Conservation (phyloP, 371 early-diverging fungal species). For the Rhizomucor pusillus region DNA sequence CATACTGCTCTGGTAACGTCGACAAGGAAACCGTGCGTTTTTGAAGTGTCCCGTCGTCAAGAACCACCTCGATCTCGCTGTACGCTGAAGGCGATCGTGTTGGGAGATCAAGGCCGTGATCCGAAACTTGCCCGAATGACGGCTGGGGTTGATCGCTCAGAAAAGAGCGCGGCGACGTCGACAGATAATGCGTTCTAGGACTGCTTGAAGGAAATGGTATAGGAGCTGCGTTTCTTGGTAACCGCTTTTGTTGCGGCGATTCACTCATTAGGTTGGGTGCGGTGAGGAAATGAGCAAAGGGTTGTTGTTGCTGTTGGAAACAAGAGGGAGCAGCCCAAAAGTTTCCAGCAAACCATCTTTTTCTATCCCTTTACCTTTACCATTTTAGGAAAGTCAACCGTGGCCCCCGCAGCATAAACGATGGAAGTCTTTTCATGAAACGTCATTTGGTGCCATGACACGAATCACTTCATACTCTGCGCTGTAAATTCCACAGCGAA, state of each 20-base stretch:
- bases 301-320: no score
- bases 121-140: conserved; percentile 4
- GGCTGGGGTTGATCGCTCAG: conserved; percentile 1
- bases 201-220: conserved; percentile 2
- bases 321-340: no score
- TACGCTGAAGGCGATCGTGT: conserved; percentile 9
- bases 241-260: neutral
- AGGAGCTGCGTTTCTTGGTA: conserved; percentile 5
- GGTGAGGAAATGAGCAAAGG: no score
- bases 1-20: conserved; percentile 15
- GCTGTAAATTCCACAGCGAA: no score
- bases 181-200: neutral
- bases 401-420: no score
- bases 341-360: no score
- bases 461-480: no score
- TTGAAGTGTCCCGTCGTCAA: conserved; percentile 29
- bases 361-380: no score
- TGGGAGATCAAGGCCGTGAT: conserved; percentile 2
- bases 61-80: conserved; percentile 27
- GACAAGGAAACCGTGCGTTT: conserved; percentile 26
- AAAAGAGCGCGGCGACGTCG: neutral
- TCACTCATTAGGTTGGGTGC: no score
- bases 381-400: no score
- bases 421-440: no score
- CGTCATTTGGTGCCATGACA: no score